Percentiles rank a stretch among this genome's conserved stretches.
These are phyloP conservation scores for Aspergillus thermomutatus DNA, from an alignment of 2,329 filamentous ascomycete species.

Conservation along the genomic window DNA sequence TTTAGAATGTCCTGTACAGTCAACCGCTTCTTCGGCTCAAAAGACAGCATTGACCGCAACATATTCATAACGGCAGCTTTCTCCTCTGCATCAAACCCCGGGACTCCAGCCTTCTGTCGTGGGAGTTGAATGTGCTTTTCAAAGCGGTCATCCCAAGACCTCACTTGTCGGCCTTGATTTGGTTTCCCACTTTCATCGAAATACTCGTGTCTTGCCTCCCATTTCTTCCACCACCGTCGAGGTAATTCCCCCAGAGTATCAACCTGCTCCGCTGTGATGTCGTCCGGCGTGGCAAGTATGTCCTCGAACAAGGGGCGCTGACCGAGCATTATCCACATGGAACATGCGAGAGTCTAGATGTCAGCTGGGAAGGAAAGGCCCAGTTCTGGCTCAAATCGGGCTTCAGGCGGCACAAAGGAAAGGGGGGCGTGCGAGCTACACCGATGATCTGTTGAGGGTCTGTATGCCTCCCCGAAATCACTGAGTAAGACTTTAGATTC, in stretches of 20 bases:
- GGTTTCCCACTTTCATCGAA: constrained; percentile 6
- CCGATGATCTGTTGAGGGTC: background rate
- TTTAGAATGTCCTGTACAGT: constrained; percentile 12
- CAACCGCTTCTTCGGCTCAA: constrained; percentile 10
- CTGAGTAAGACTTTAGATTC: background rate
- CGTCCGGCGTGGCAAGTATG: constrained; percentile 22
- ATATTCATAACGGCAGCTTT: constrained; percentile 14
- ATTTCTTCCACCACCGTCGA: constrained; percentile 17
- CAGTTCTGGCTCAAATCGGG: constrained; percentile 29
- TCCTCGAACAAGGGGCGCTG: constrained; percentile 23
- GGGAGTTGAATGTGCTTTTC: constrained; percentile 8
- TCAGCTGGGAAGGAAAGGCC: constrained; percentile 25
- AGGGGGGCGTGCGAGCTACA: constrained; percentile 24
- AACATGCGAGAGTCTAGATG: constrained; percentile 33
- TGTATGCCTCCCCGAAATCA: constrained; percentile 6
- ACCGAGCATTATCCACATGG: constrained; percentile 25
- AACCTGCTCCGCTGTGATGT: constrained; percentile 24
- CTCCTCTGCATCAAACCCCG: constrained; percentile 9
- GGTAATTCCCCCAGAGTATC: constrained; percentile 24
- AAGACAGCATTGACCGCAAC: constrained; percentile 14
- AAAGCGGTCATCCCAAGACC: constrained; percentile 13
- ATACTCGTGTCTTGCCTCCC: constrained; percentile 8
- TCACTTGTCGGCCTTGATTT: constrained; percentile 1
- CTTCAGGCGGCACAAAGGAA: constrained; percentile 29
- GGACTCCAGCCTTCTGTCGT: constrained; percentile 5